phyloP scores from a whole-genome alignment of 495 filamentous ascomycete species.

The Hypoxylon cercidicola region DNA sequence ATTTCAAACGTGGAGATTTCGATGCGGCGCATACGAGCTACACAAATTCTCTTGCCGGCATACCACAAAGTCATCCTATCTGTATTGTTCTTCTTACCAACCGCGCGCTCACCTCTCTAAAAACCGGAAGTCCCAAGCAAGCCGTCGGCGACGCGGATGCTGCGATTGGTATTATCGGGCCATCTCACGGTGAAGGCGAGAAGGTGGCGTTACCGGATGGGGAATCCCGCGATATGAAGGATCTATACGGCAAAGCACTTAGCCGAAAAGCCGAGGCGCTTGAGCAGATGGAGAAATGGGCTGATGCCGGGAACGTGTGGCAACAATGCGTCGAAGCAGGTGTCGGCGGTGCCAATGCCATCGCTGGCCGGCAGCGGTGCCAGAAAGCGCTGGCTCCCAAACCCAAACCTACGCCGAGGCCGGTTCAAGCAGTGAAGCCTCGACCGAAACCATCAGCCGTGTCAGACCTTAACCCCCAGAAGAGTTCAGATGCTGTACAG shows the following conservation, averaged over 20 bases:
- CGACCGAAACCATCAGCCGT: conserved; percentile 60
- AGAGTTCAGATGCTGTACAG: conserved; percentile 73
- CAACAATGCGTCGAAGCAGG: conserved; percentile 82
- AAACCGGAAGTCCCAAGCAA: conserved; percentile 87
- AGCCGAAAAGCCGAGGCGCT: conserved; percentile 95
- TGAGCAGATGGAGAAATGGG: conserved; percentile 95
- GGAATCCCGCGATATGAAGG: conserved; percentile 84
- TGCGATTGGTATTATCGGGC: conserved; percentile 82
- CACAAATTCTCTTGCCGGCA: conserved; percentile 73
- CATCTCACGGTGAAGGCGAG: conserved; percentile 79
- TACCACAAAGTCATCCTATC: conserved; percentile 86
- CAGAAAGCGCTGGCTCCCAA: conserved; percentile 81
- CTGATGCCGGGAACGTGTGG: conserved; percentile 83
- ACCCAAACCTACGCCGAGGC: conserved; percentile 52
- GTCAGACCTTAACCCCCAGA: conserved; percentile 50
- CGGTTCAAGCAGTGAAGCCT: conserved; percentile 44
- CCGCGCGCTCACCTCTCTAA: conserved; percentile 86
- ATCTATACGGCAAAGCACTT: conserved; percentile 91
- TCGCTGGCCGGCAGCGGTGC: conserved; percentile 88
- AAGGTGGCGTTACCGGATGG: conserved; percentile 69
- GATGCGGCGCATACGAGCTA: conserved; percentile 85
- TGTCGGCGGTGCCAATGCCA: conserved; percentile 81
- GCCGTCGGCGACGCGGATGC: conserved; percentile 84
- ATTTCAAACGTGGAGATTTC: conserved; percentile 96
- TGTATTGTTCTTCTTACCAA: conserved; percentile 89